These are phyloP conservation scores for Sporothrix humicola DNA, from an alignment of 2,329 filamentous ascomycete genomes.

Conservation along the genomic window DNA sequence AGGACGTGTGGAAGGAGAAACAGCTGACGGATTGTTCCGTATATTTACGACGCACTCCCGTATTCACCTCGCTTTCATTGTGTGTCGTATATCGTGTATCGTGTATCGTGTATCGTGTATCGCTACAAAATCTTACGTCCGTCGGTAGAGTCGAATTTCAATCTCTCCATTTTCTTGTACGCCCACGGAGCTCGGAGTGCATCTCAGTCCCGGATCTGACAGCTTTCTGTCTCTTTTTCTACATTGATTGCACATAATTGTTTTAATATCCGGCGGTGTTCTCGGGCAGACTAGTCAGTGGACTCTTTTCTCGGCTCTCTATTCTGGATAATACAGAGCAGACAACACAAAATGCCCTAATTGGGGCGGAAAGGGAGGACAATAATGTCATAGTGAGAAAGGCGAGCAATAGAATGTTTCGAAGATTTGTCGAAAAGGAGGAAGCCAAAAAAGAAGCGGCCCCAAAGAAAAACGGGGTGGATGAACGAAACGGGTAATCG, in stretches of 20 bases:
- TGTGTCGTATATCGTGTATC: not conserved
- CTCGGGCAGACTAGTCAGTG: constrained; percentile 26
- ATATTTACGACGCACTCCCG: too few species aligned
- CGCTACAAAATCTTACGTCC: constrained; percentile 15
- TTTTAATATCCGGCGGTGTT: constrained; percentile 29
- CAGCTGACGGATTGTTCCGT: too few species aligned
- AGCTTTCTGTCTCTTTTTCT: not conserved
- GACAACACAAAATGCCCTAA: constrained; percentile 5
- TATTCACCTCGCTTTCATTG: not conserved
- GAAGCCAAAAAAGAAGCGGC: not conserved
- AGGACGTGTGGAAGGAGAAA: too few species aligned
- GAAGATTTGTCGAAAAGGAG: not conserved
- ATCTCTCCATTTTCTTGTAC: not conserved
- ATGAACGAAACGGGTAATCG: constrained; percentile 4
- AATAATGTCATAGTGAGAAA: not conserved
- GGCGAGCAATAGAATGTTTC: not conserved
- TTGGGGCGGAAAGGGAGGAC: not conserved
- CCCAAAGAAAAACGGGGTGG: not conserved
- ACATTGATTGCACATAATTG: constrained; percentile 21
- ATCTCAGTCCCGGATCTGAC: constrained; percentile 18
- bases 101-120: not conserved
- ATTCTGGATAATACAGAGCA: constrained; percentile 21
- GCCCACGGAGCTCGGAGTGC: constrained; percentile 3
- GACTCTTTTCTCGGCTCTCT: not conserved
- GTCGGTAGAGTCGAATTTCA: constrained; percentile 1